Base-by-base conservation (phyloP, 2,329 filamentous ascomycete species). In the Albophoma yamanashiensis region DNA sequence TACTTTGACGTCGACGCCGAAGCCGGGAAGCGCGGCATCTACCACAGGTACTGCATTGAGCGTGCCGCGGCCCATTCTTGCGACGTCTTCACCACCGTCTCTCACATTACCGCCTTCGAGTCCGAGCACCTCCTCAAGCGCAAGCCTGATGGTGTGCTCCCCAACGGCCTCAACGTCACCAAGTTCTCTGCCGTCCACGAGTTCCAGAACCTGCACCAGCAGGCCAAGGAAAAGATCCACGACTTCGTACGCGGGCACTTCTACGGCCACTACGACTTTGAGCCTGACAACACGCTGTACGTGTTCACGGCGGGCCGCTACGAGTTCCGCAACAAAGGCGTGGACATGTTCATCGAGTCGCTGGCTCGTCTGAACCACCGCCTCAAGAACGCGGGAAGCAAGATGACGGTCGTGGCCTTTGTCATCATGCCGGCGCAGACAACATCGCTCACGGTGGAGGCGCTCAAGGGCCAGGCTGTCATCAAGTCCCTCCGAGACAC, bases 291-390 rank as follows among this genome's bases (percentile, higher is more conserved):
- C 75, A 99, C 94, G 0, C 83, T 99, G 42, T 99, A 97, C 77
- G 89, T 97, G 77, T 99, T 99, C 80, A 99, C 92, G 4, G 89
- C 94, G 8, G 94, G 94, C 62, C 89, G 94, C 64, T 99, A 99
- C 71, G 94, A 99, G 75, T 99, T 93, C 82, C 83, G 94, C 65
- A 99, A 99, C 72, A 99, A 99, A 78, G 94, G 94, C 70, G 93
- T 97, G 12, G 94, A 99, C 75, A 97, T 99, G 94, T 99, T 97
- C 75, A 96, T 99, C 67, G 94, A 99, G 76, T 94, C 92, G 4
- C 79, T 99, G 64, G 94, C 94, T 36, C 89, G 94, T 52, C 78
- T 99, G 68, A 99, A 99, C 76, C 92, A 97, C 78, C 85, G 89
- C 45, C 85, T 99, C 70, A 97, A 97, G 82, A 76, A 77, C 58